Evolutionary conservation across 2,329 filamentous ascomycete genomes (phyloP).

Genomic region (Lachnellula subtilissima): DNA sequence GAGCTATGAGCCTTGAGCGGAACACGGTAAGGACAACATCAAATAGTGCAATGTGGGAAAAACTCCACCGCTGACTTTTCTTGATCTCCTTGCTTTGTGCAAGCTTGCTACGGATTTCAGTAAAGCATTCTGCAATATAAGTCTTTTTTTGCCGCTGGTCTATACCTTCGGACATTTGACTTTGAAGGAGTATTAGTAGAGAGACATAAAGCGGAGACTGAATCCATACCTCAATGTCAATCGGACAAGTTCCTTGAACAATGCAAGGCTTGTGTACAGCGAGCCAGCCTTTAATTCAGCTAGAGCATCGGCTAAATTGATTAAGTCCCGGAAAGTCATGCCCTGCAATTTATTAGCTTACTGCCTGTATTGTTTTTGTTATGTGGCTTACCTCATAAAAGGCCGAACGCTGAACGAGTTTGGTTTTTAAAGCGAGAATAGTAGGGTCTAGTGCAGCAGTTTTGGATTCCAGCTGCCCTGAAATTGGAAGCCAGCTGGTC

Average conservation of each 20-base stretch:
- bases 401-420: slow-evolving; percentile 47
- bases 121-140: slow-evolving; percentile 23
- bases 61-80: slow-evolving; percentile 16
- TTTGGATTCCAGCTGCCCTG: background rate
- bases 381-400: slow-evolving; percentile 40
- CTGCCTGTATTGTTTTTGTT: background rate
- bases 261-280: slow-evolving; percentile 10
- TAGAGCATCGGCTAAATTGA: slow-evolving; percentile 28
- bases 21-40: slow-evolving; percentile 20
- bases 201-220: background rate
- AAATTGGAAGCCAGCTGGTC: slow-evolving; percentile 22
- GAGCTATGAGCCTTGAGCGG: slow-evolving; percentile 7
- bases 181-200: slow-evolving; percentile 10
- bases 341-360: slow-evolving; percentile 13
- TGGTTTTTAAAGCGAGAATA: slow-evolving; percentile 43
- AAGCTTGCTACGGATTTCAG: slow-evolving; percentile 21
- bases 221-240: slow-evolving; percentile 24
- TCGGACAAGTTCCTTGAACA: slow-evolving; percentile 25
- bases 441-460: slow-evolving; percentile 17
- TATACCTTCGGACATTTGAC: slow-evolving; percentile 23
- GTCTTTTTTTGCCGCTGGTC: slow-evolving; percentile 25
- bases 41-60: slow-evolving; percentile 19
- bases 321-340: slow-evolving; percentile 36
- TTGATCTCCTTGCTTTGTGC: slow-evolving; percentile 19
- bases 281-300: slow-evolving; percentile 3